Evolutionary conservation across 2,329 filamentous ascomycete genomes (phyloP).

Genomic region (Penicillium occitanis): DNA sequence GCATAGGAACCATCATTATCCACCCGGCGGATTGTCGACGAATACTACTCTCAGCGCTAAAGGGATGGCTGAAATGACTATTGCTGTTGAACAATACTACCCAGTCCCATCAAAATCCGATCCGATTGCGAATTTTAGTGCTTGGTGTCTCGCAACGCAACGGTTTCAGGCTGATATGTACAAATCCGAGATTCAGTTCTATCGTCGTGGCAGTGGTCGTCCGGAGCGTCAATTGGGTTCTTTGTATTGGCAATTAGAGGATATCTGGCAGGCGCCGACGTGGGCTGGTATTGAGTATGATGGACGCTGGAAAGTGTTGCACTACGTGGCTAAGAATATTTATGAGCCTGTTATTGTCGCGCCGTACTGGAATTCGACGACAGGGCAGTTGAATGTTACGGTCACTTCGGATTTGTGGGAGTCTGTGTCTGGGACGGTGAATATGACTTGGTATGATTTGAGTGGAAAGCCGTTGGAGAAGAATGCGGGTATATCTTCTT

Average conservation of each 20-base stretch:
- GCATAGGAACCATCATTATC: conserved; percentile 61
- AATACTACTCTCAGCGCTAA: conserved; percentile 38
- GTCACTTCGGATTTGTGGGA: conserved; percentile 61
- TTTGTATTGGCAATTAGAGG: conserved; percentile 66
- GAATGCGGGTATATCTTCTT: conserved; percentile 37
- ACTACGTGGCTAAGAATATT: conserved; percentile 59
- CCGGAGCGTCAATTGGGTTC: conserved; percentile 60
- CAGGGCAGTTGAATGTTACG: conserved; percentile 54
- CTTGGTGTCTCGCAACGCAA: conserved; percentile 63
- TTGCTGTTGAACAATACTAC: conserved; percentile 57
- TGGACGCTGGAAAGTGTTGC: conserved; percentile 63
- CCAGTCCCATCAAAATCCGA: conserved; percentile 56
- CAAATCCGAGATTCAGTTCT: conserved; percentile 60
- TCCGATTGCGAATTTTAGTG: conserved; percentile 57
- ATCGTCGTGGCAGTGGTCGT: conserved; percentile 58
- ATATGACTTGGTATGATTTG: conserved; percentile 55
- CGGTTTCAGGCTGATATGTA: conserved; percentile 66
- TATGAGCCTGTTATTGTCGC: conserved; percentile 61
- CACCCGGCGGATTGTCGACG: conserved; percentile 49
- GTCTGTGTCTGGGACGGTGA: conserved; percentile 47
- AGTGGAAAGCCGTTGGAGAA: conserved; percentile 44
- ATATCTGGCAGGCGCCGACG: conserved; percentile 64
- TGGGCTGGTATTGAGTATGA: conserved; percentile 65
- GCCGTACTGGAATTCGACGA: conserved; percentile 55
- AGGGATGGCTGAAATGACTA: conserved; percentile 58